Evolutionary conservation across 1,284 basidiomycete genomes (phyloP).

Genomic region (Irpex rosettiformis): DNA sequence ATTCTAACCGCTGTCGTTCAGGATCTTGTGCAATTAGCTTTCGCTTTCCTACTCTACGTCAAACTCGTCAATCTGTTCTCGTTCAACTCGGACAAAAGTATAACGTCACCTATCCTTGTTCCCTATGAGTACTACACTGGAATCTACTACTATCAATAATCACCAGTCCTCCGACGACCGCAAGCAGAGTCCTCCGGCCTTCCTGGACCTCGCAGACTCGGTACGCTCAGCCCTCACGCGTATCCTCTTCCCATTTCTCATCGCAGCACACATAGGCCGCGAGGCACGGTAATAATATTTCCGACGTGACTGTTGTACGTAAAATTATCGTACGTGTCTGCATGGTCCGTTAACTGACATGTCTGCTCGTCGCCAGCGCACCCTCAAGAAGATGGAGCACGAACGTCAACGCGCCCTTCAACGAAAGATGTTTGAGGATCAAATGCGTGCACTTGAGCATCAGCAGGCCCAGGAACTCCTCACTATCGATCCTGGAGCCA

Average conservation of each 20-base stretch:
- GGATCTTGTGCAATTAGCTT: slow-evolving; percentile 71
- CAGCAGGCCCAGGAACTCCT: slow-evolving; percentile 86
- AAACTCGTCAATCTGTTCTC: slow-evolving; percentile 49
- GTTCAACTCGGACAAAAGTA: slow-evolving; percentile 54
- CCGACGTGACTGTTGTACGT: slow-evolving; percentile 77
- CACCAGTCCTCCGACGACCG: slow-evolving; percentile 59
- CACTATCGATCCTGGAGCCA: slow-evolving; percentile 53
- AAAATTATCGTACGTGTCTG: slow-evolving; percentile 8
- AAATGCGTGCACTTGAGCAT: slow-evolving; percentile 89
- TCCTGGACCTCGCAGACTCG: slow-evolving; percentile 86
- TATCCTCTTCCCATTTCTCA: slow-evolving; percentile 12
- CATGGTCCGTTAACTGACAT: slow-evolving; percentile 1
- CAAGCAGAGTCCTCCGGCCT: slow-evolving; percentile 83
- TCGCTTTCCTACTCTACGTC: slow-evolving; percentile 46
- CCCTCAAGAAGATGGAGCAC: slow-evolving; percentile 87
- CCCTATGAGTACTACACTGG: slow-evolving; percentile 67
- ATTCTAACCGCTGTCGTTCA: slow-evolving; percentile 25
- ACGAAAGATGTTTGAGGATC: slow-evolving; percentile 88
- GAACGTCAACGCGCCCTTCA: slow-evolving; percentile 83
- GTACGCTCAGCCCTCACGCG: slow-evolving; percentile 42
- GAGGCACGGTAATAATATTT: slow-evolving; percentile 78
- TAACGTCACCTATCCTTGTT: slow-evolving; percentile 39
- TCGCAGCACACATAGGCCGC: slow-evolving; percentile 50
- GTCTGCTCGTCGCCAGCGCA: slow-evolving; percentile 51
- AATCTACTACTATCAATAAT: slow-evolving; percentile 71